Evolutionary conservation across 2,329 filamentous ascomycete species (phyloP).

Genomic region (Trichophyton benhamiae): DNA sequence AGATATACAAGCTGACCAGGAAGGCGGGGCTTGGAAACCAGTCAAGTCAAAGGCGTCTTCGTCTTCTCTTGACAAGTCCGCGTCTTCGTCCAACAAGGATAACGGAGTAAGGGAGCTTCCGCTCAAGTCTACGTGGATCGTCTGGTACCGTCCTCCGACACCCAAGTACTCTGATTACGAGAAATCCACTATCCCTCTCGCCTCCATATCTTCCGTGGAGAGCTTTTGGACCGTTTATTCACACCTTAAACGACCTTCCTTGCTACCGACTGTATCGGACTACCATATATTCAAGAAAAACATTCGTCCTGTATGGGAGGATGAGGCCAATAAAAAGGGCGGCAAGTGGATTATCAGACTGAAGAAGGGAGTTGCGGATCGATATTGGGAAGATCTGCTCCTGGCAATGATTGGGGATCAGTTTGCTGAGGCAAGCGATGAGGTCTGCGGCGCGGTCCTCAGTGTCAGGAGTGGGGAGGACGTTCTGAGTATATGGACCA

Average conservation of each 20-base stretch:
- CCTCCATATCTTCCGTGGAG: slow-evolving; percentile 67
- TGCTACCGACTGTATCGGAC: slow-evolving; percentile 81
- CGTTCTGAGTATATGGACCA: slow-evolving; percentile 94
- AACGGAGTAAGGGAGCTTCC: slow-evolving; percentile 38
- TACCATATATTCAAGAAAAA: slow-evolving; percentile 98
- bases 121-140: slow-evolving; percentile 80
- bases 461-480: slow-evolving; percentile 94
- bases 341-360: slow-evolving; percentile 96
- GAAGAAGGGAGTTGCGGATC: slow-evolving; percentile 93
- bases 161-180: slow-evolving; percentile 98
- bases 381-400: slow-evolving; percentile 92
- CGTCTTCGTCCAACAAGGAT: slow-evolving; percentile 15
- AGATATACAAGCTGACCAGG: slow-evolving; percentile 27
- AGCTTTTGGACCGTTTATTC: slow-evolving; percentile 84
- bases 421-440: slow-evolving; percentile 81
- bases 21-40: slow-evolving; percentile 18
- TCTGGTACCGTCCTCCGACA: slow-evolving; percentile 94
- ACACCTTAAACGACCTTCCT: slow-evolving; percentile 80
- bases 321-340: slow-evolving; percentile 88
- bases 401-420: slow-evolving; percentile 87
- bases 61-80: slow-evolving; percentile 27
- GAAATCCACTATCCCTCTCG: slow-evolving; percentile 83
- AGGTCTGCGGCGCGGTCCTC: slow-evolving; percentile 87
- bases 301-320: slow-evolving; percentile 95
- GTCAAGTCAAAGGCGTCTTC: slow-evolving; percentile 30